Conservation (phyloP, 306 rosid species). For the Vicia villosa region DNA sequence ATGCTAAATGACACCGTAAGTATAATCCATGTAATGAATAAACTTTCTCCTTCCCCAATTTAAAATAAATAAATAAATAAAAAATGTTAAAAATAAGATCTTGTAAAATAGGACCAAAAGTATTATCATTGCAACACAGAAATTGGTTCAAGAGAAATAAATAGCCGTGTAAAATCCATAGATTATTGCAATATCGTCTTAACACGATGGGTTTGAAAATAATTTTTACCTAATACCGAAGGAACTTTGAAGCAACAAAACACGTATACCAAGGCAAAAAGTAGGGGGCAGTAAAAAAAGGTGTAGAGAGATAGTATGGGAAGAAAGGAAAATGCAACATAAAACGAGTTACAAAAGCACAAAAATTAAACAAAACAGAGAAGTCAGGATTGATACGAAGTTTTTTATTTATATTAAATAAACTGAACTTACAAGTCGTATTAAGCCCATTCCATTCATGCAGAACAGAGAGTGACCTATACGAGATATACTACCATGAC, state of each 20-base stretch:
- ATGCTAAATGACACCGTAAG: no score
- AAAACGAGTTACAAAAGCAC: background rate
- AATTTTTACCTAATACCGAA: background rate
- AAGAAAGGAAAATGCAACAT: background rate
- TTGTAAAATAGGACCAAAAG: no score
- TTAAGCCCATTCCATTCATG: slow-evolving; percentile 8
- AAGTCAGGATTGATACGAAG: background rate
- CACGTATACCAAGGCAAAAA: background rate
- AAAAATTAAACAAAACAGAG: background rate
- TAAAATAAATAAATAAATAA: no score
- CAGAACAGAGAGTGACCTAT: background rate
- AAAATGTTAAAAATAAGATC: no score
- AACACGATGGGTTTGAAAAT: background rate
- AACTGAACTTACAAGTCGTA: slow-evolving; percentile 5
- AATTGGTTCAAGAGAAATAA: background rate
- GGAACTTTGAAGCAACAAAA: background rate
- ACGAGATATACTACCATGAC: slow-evolving; percentile 5
- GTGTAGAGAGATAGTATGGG: background rate
- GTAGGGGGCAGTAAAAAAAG: background rate
- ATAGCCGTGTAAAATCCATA: background rate
- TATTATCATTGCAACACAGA: background rate
- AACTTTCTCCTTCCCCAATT: no score
- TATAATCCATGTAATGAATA: no score
- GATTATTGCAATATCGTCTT: background rate
- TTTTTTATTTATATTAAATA: slow-evolving; percentile 8